Evolutionary conservation across 1,284 basidiomycete species (phyloP), one percentile per base, ranked within the genome.

Genomic region (Cutaneotrichosporon dermatis): DNA sequence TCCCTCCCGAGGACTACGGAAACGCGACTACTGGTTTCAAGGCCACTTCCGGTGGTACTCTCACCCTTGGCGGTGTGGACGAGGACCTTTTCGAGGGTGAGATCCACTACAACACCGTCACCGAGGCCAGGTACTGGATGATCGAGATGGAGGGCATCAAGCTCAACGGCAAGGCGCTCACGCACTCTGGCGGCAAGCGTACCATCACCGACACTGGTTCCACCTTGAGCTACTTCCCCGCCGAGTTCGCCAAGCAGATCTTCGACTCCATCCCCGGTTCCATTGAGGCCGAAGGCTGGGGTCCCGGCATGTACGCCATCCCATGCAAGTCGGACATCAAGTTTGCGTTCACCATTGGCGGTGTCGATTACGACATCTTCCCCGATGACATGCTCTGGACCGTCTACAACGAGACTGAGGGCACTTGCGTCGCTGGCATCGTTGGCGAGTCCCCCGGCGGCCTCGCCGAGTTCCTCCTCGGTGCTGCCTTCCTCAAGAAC

Each of bases 21-120:
- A 50, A 43, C 53, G 8, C 36, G n/a, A 44, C 41, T 3, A 37
- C 34, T 68, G 34, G 80, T 81, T 3, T 64, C 77, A 16, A 48
- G 74, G 0, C 25, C 33, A 81, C 83, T 9, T 40, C 63, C 15
- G 90, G 90, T 58, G 91, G 91, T 9, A 82, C 83, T 0, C 86
- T 92, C 66, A 87, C 84, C 2, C 84, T 93, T 43, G 37, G 55
- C n/a, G 62, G 59, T 35, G 43, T 57, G 25, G 87, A 92, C 72
- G 69, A 79, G 1, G 83, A 83, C 4, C 75, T 89, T 4, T 92
- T 84, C 75, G 85, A 84, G 0, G 90, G 90, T 10, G 79, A 84
- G 43, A 88, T 93, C 59, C 86, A 90, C 64, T 92, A 85, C 69
- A 82, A 83, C 63, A 79, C 89, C 58, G 83, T 85, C 0, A 55